Evolutionary conservation across 2,329 filamentous ascomycete genomes (phyloP), one percentile per base, ranked within the genome.

Genomic region (Macroventuria anomochaeta): DNA sequence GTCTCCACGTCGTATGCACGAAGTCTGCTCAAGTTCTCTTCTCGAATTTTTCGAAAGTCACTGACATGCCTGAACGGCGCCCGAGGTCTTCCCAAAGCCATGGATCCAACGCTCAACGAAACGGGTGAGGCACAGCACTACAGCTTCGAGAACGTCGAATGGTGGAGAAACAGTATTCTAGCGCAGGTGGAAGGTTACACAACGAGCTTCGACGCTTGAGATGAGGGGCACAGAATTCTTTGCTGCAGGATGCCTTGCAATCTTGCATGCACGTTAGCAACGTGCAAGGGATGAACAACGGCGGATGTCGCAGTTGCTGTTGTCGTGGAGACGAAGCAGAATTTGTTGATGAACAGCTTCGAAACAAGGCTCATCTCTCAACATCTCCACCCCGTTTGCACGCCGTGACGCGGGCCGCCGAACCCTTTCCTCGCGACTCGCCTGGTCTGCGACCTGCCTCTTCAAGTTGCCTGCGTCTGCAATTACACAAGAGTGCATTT

Each of bases 321-420:
- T 26, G 34, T 25, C 44, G 21, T 34, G 39, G 32, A 29, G 21
- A 54, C 26, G 12, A 37, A 23, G 44, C 40, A 44, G 29, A 25
- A 11, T 42, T 26, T 26, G 11, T 37, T 21, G 26, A 8, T 17
- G 2, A 15, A 25, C 25, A 20, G 17, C 23, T 25, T 34, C 28
- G 46, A 49, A 40, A 49, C 44, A 29, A 37, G 23, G 39, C 33
- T 49, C 51, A 49, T 54, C 51, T 49, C 51, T 43, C 51, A 54
- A 54, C 51, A 44, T 44, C 37, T 36, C 51, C 51, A 48, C 44
- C 20, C n/a, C 11, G 12, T 28, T 38, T 34, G 20, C 28, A 33
- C 38, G 38, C 44, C 34, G 51, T 40, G 36, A 53, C 34, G 32
- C 50, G 50, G 50, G 42, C 50, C 50, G 50, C 50, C 38, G 51